Conservation (phyloP, 306 rosid species). For the Cicer chorassanicum region DNA sequence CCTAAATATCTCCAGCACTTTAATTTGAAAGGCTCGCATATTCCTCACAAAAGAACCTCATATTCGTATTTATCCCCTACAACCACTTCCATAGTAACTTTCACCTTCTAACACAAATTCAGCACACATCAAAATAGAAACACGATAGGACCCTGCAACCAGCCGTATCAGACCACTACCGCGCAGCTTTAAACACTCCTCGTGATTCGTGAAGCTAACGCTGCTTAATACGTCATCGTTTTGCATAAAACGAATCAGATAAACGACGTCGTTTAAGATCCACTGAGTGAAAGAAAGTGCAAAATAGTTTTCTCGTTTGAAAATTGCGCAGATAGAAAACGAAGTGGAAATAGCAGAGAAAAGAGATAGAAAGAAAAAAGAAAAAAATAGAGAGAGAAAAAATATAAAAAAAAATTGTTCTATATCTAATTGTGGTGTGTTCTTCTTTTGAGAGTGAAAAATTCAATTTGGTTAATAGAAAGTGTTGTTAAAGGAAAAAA, state of each 20-base stretch:
- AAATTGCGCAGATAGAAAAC: constrained; percentile 11
- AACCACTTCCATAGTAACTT: neutral
- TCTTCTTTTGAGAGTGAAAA: constrained; percentile 13
- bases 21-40: constrained; percentile 38
- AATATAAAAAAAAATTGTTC: neutral
- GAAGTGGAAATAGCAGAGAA: constrained; percentile 5
- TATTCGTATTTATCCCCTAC: constrained; percentile 28
- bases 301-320: constrained; percentile 26
- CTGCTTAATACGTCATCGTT: constrained; percentile 25
- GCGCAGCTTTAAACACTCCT: neutral
- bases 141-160: constrained; percentile 18
- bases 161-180: constrained; percentile 11
- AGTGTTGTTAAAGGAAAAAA: constrained; percentile 2
- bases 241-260: neutral
- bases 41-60: constrained; percentile 25
- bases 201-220: constrained; percentile 21
- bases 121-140: neutral
- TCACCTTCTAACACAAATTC: neutral
- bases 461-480: constrained; percentile 33
- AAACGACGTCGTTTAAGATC: constrained; percentile 51
- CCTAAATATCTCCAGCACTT: constrained; percentile 34
- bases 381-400: neutral
- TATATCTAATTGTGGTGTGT: neutral
- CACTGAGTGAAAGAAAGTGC: neutral
- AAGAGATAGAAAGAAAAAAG: neutral